Evolutionary conservation across 106 monocot genomes (phyloP), one percentile per base, ranked within the genome.

Genomic region (Hemerocallis citrina): DNA sequence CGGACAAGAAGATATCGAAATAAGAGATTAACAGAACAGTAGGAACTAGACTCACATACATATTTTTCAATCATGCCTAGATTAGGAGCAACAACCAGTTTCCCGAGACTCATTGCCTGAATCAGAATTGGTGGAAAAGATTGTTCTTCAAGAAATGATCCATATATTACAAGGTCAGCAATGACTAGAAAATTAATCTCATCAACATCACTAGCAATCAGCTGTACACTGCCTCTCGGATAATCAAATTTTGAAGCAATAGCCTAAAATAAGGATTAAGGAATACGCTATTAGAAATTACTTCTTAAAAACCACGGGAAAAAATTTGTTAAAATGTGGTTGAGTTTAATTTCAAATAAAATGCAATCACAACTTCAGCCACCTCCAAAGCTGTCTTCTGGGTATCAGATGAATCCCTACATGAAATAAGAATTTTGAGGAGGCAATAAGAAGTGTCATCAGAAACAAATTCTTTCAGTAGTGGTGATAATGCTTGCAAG

Each of bases 131-230:
- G 40, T 27, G 96, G 96, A 68, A 98, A 98, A 14, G 85, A 78
- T 30, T 81, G 96, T 68, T 88, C 96, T 50, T 98, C 88, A 44
- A 92, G 84, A 82, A 91, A 92, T 34, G 96, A 92, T 54, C 81
- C 84, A 75, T 98, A 98, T 67, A 98, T 77, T 22, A 92, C 92
- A 64, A 92, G 61, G 59, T 92, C 82, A 40, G 88, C 65, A 49
- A 81, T 71, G 45, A 65, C 52, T 62, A 98, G 86, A 28, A 85
- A 72, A 42, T 58, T 74, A 50, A 24, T 69, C 25, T 57, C 57
- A 44, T 81, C 73, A 59, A 41, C 76, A 65, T 75, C 67, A 52
- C 57, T 11, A 64, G 35, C 34, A 58, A 85, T 64, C 30, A 75
- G 77, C 36, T 73, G 57, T 35, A 98, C 62, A 52, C 52, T 63